phyloP scores from a whole-genome alignment of 192 early-diverging fungal genomes.

The Coemansia sp. region DNA sequence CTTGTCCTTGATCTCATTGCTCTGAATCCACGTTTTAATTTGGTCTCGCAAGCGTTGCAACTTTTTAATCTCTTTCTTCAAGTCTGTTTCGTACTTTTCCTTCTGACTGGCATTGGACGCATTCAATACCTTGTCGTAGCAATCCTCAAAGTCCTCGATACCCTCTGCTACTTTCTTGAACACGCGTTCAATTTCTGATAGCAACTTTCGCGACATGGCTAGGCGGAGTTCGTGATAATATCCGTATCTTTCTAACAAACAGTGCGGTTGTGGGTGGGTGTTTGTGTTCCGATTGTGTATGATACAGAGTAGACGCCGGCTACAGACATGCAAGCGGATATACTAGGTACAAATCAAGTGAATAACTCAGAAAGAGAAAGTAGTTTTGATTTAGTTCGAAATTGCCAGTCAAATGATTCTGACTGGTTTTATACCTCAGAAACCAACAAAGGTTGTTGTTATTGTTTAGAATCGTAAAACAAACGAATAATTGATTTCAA shows the following conservation, averaged over 20 bases:
- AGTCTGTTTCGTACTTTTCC: conserved; percentile 93
- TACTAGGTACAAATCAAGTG: background rate
- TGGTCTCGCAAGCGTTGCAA: conserved; percentile 94
- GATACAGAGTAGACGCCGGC: background rate
- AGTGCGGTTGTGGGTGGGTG: background rate
- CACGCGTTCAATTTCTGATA: conserved; percentile 89
- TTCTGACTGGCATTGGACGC: conserved; percentile 86
- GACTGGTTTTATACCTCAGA: no score
- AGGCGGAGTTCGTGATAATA: background rate
- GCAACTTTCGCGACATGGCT: conserved; percentile 43
- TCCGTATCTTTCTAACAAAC: background rate
- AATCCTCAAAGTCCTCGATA: conserved; percentile 90
- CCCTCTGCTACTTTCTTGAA: conserved; percentile 96
- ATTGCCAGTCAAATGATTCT: no score
- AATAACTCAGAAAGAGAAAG: background rate
- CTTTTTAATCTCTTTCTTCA: conserved; percentile 99
- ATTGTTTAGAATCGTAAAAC: no score
- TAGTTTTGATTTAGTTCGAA: background rate
- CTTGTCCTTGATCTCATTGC: conserved; percentile 98
- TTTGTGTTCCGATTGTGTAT: background rate
- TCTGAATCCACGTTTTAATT: conserved; percentile 95
- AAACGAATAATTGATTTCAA: no score
- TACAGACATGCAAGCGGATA: background rate
- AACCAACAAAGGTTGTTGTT: no score
- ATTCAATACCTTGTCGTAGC: conserved; percentile 83